Percentiles rank a stretch among this genome's conserved stretches.
Conservation (phyloP, 768 basidiomycete genomes). For the Xanthoconium stramineum region DNA sequence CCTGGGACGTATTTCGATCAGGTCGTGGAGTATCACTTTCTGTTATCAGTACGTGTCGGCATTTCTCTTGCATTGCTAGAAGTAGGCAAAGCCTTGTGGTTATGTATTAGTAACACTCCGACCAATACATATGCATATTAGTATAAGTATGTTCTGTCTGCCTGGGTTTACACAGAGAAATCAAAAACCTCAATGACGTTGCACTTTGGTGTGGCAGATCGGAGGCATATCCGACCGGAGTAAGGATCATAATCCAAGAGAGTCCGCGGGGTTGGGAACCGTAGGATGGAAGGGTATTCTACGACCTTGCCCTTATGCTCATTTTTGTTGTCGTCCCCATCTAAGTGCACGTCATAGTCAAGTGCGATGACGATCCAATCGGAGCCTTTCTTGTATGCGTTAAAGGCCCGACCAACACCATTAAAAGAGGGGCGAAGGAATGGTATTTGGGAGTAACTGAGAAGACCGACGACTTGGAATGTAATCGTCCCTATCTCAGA, state of each 20-base stretch:
- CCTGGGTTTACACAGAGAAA: not conserved
- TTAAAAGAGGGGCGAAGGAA: constrained; percentile 12
- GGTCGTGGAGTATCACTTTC: too few relatives aligned
- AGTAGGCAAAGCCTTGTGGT: too few relatives aligned
- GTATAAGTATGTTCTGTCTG: too few relatives aligned
- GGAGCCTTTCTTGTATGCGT: not conserved
- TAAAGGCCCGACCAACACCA: constrained; percentile 11
- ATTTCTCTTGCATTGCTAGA: too few relatives aligned
- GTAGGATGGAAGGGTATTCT: constrained; percentile 6
- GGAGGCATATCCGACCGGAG: constrained; percentile 15
- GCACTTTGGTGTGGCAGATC: not conserved
- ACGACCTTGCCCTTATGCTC: not conserved
- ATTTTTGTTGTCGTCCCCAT: constrained; percentile 3
- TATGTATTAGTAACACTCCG: too few relatives aligned
- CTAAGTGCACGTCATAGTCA: constrained; percentile 9
- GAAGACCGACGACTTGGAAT: constrained; percentile 2
- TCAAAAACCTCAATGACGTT: constrained; percentile 14
- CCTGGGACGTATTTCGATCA: too few relatives aligned
- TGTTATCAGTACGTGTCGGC: too few relatives aligned
- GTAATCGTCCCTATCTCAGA: constrained; percentile 4
- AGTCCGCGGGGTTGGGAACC: not conserved
- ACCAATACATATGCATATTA: too few relatives aligned
- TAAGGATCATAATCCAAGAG: constrained; percentile 23
- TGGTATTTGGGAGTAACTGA: not conserved
- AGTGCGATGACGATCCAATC: not conserved